phyloP scores from a whole-genome alignment of 345 rosid species.

The Lagerstroemia speciosa region DNA sequence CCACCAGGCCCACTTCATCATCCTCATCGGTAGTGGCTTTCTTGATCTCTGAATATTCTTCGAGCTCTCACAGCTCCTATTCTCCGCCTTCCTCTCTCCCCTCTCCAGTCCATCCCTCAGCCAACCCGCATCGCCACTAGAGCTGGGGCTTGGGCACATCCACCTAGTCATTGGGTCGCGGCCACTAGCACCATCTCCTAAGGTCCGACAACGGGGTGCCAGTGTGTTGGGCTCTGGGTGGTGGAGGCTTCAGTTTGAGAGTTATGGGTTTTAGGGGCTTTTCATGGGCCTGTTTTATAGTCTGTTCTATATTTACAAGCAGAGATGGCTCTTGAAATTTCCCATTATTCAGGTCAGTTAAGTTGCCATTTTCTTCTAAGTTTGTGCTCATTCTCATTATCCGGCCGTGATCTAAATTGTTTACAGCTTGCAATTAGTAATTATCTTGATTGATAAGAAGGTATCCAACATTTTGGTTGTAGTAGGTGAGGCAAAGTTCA shows the following conservation, averaged over 20 bases:
- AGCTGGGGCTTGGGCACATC: constrained; percentile 30
- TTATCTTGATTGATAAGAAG: neutral
- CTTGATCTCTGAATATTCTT: constrained; percentile 30
- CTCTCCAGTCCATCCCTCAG: constrained; percentile 35
- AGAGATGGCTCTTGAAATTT: constrained; percentile 70
- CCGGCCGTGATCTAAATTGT: neutral
- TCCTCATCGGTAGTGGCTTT: constrained; percentile 10
- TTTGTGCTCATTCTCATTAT: constrained; percentile 1
- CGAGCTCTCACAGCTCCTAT: constrained; percentile 46
- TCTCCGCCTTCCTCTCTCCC: constrained; percentile 43
- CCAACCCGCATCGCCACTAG: constrained; percentile 28
- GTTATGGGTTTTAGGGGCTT: constrained; percentile 58
- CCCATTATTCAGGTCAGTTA: constrained; percentile 77
- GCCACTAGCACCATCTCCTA: constrained; percentile 15
- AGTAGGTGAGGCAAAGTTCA: neutral
- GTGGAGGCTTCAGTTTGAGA: constrained; percentile 13
- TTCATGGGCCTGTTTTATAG: constrained; percentile 58
- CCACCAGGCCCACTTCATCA: constrained; percentile 4
- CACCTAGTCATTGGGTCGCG: constrained; percentile 20
- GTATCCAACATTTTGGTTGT: neutral
- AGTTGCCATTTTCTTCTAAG: neutral
- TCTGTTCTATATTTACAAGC: constrained; percentile 33
- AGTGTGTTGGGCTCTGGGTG: constrained; percentile 13
- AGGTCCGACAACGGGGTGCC: constrained; percentile 38
- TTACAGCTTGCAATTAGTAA: neutral